Conservation (phyloP, 495 filamentous ascomycete species). For the Oidiodendron maius region DNA sequence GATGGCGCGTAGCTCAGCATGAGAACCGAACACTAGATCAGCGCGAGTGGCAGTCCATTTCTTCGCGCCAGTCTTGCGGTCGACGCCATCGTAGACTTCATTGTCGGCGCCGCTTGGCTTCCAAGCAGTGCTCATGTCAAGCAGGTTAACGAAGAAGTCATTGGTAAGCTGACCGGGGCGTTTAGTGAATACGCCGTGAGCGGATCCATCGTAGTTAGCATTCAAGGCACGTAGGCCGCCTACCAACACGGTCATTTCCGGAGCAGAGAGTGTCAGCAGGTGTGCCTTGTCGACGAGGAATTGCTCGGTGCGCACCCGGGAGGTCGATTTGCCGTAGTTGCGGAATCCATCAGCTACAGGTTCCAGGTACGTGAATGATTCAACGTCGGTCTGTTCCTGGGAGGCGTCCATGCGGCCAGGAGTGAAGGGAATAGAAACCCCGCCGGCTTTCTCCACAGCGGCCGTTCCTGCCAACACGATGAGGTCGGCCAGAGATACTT, state of each 20-base stretch:
- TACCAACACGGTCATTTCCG: slow-evolving; percentile 60
- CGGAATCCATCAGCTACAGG: slow-evolving; percentile 65
- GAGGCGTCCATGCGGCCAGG: slow-evolving; percentile 44
- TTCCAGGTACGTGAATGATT: slow-evolving; percentile 56
- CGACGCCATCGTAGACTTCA: slow-evolving; percentile 55
- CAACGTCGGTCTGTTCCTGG: slow-evolving; percentile 57
- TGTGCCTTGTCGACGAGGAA: slow-evolving; percentile 62
- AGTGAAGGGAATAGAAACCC: slow-evolving; percentile 37
- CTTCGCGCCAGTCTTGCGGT: slow-evolving; percentile 60
- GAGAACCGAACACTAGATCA: slow-evolving; percentile 65
- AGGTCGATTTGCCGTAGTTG: slow-evolving; percentile 58
- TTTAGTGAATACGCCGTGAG: slow-evolving; percentile 56
- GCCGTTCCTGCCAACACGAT: slow-evolving; percentile 65
- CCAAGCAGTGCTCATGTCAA: slow-evolving; percentile 61
- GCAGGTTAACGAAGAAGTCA: slow-evolving; percentile 71
- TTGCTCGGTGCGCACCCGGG: slow-evolving; percentile 55
- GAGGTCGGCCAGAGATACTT: slow-evolving; percentile 64
- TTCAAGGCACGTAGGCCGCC: slow-evolving; percentile 62
- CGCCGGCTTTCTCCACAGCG: slow-evolving; percentile 64
- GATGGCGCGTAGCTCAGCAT: slow-evolving; percentile 63
- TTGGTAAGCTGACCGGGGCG: slow-evolving; percentile 61
- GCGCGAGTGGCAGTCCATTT: slow-evolving; percentile 64
- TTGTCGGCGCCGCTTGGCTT: slow-evolving; percentile 38
- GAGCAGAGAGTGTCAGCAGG: slow-evolving; percentile 59
- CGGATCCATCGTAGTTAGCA: slow-evolving; percentile 60